Percentiles rank a stretch among this genome's conserved stretches.
These are phyloP conservation scores for Rhododendron mucronatum DNA, from an alignment of 148 eudicot genomes.

Conservation along the genomic window DNA sequence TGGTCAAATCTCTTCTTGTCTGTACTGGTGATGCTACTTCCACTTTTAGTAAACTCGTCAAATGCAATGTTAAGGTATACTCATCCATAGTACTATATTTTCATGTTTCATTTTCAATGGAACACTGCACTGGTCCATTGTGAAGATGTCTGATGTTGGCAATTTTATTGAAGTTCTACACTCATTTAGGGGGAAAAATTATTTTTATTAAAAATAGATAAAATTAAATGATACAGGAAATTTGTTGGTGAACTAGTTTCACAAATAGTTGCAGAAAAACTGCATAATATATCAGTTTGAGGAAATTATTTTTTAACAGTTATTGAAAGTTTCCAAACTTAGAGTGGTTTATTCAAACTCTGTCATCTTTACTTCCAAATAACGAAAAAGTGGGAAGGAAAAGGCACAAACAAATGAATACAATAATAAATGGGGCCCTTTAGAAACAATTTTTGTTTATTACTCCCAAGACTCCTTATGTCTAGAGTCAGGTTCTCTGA, in stretches of 20 bases:
- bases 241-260: not conserved
- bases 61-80: too few relatives aligned
- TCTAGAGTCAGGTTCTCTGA: not conserved
- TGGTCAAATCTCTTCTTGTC: not conserved
- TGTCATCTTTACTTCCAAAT: not conserved
- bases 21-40: not conserved
- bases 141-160: not conserved
- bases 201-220: not conserved
- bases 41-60: not conserved
- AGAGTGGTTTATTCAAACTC: not conserved
- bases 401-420: not conserved
- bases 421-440: not conserved
- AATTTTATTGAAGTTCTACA: not conserved
- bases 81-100: not conserved
- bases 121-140: not conserved
- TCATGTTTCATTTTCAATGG: not conserved
- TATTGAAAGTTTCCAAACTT: not conserved
- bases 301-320: not conserved
- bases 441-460: not conserved
- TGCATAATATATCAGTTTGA: not conserved
- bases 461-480: not conserved
- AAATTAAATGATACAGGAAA: not conserved
- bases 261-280: not conserved
- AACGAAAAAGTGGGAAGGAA: not conserved
- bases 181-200: not conserved